Percentiles rank a stretch among this genome's conserved stretches.
Conservation (phyloP, 1,284 basidiomycete species). For the Boletus mariae region DNA sequence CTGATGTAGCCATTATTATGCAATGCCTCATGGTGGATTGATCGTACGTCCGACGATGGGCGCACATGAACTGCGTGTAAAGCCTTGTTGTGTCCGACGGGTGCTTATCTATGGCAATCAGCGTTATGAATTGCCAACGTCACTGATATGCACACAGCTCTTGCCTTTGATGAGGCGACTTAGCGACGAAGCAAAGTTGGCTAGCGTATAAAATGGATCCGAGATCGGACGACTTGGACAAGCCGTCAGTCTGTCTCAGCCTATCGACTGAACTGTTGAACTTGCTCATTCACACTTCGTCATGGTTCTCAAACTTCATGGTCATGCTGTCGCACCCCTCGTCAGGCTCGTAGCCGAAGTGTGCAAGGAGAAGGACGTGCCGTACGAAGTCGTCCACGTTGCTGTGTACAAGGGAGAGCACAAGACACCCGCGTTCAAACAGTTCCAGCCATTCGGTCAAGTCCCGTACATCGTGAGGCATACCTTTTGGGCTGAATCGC, state of each 20-base stretch:
- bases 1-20: neutral
- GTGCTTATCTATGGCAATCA: neutral
- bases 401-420: conserved; percentile 37
- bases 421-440: conserved; percentile 36
- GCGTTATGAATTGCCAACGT: neutral
- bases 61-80: neutral
- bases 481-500: neutral
- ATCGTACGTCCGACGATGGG: neutral
- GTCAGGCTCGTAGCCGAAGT: conserved; percentile 23
- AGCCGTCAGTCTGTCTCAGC: neutral
- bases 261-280: neutral
- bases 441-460: conserved; percentile 48
- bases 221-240: neutral
- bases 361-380: conserved; percentile 36
- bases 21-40: neutral
- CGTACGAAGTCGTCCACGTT: conserved; percentile 38
- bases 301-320: conserved; percentile 27
- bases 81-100: neutral
- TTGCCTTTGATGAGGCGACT: neutral
- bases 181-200: neutral
- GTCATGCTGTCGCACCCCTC: conserved; percentile 20
- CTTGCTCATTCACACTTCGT: neutral
- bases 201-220: conserved; percentile 7
- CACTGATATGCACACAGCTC: conserved; percentile 4
- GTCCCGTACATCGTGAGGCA: conserved; percentile 43